Evolutionary conservation across 169 alveolate species (phyloP), one percentile per base, ranked within the genome.

Genomic region (Eimeria mitis): DNA sequence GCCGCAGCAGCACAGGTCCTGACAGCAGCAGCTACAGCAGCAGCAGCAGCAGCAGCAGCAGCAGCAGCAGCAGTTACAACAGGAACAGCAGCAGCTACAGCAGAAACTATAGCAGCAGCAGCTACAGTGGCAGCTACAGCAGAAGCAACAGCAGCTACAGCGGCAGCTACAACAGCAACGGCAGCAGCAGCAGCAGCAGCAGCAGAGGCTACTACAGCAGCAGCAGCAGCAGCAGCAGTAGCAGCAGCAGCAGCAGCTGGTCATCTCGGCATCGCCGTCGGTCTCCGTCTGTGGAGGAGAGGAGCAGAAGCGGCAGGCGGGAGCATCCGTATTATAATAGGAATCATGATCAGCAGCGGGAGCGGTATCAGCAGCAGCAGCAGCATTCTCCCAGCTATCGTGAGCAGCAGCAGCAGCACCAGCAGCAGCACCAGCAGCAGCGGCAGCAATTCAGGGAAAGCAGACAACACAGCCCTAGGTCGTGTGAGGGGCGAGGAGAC

Each of bases 111-210:
- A 56, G 25, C 65, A 56, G 65, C 65, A 56, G 65, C 65, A 56
- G 65, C 25, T 9, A 11, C 73, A 13, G 23, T 37, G 25, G 73
- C 40, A 28, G 73, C 65, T 16, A 56, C 14, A 56, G 25, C 65
- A 56, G 65, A 8, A 56, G 65, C 65, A 56, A n/a, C 65, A 56
- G 65, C 65, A 8, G 65, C 65, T 23, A 19, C 25, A 68, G 76
- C 76, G 25, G 76, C 14, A 16, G n/a, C n/a, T n/a, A n/a, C n/a
- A n/a, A n/a, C n/a, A n/a, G n/a, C n/a, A n/a, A n/a, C n/a, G n/a
- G 78, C 78, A 68, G 78, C 78, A 68, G 78, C 78, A 68, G 44
- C 78, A 6, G 31, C 75, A n/a, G 78, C 78, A n/a, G 78, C 78
- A 68, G 68, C 28, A 2, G 25, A 14, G 25, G 28, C 68, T 2